Base-by-base conservation (phyloP, 192 early-diverging fungal genomes). In the Oehlia diaphana region DNA sequence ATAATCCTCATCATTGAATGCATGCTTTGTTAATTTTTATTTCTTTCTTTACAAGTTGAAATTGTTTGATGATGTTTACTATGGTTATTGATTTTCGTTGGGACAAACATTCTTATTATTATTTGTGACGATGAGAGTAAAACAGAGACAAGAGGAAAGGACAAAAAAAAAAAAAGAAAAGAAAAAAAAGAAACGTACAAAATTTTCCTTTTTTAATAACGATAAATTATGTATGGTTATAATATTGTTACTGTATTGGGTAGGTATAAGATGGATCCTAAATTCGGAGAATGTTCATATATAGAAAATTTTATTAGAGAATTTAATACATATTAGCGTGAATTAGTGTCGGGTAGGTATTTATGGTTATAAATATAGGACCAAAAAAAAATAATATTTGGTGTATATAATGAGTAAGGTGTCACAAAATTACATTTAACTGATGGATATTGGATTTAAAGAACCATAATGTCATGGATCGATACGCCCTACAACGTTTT, bases 21-120 rank as follows among this genome's bases (percentile, higher is more conserved):
- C 65, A 66, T 66, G 65, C 31, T 66, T 66, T 35, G 23, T 66
- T 66, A 33, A 14, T 66, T 66, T 26, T 66, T 26, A 28, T 66
- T 33, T 26, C 65, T 66, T 66, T 66, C 23, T 66, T 66, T 66
- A 58, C 50, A 3, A 58, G 14, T 58, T 58, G 50, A 58, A 4
- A 58, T 58, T 19, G 14, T 19, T 53, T 16, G 13, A 53, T 16
- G 14, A 53, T 16, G 50, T 53, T 53, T 14, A 58, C 16, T 58
- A 58, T 58, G 50, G 50, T 58, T 12, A 58, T 58, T 58, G 50
- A 58, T 19, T 19, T 50, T 66, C 65, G 65, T 66, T 66, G 65
- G 65, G 65, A 66, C 31, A 66, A 33, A 10, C 31, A 66, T 66
- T 33, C 10, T 64, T 66, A 66, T 33, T 47, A 16, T 58, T 58